Evolutionary conservation across 208 protist genomes (phyloP).

Genomic region (Zelonia costaricensis): DNA sequence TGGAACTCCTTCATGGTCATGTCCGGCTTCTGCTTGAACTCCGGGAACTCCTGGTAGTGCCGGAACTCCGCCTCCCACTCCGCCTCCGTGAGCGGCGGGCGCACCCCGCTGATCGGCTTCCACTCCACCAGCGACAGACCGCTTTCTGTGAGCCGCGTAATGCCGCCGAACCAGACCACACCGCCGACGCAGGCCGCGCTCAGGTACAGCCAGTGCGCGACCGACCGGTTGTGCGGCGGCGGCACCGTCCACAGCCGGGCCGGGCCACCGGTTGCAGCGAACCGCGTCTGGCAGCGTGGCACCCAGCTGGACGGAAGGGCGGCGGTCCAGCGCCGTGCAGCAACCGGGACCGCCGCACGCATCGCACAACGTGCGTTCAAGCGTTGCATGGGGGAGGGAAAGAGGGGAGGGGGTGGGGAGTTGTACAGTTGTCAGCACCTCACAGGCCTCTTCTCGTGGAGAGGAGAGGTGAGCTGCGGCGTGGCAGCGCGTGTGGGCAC

Average conservation of each 20-base stretch:
- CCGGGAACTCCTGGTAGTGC: slow-evolving; percentile 96
- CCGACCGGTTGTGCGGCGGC: slow-evolving; percentile 51
- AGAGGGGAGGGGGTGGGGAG: neutral
- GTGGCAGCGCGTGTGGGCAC: no score
- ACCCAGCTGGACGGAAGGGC: slow-evolving; percentile 11
- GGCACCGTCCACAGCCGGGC: slow-evolving; percentile 8
- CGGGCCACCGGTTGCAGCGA: slow-evolving; percentile 2
- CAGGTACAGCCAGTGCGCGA: slow-evolving; percentile 90
- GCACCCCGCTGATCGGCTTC: slow-evolving; percentile 90
- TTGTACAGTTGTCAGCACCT: no score
- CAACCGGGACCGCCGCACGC: slow-evolving; percentile 2
- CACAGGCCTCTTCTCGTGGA: no score
- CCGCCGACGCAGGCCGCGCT: slow-evolving; percentile 84
- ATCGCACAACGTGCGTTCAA: slow-evolving; percentile 14
- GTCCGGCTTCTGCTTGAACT: slow-evolving; percentile 94
- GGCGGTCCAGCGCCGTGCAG: slow-evolving; percentile 7
- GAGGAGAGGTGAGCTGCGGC: no score
- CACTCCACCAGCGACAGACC: slow-evolving; percentile 95
- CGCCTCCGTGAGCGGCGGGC: slow-evolving; percentile 85
- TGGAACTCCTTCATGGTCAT: slow-evolving; percentile 97
- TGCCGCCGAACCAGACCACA: slow-evolving; percentile 94
- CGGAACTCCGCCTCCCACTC: slow-evolving; percentile 97
- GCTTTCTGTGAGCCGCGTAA: slow-evolving; percentile 95
- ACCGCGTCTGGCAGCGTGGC: slow-evolving; percentile 18
- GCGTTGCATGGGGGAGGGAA: slow-evolving; percentile 16